Percentiles rank a stretch among this genome's conserved stretches.
phyloP scores from a whole-genome alignment of 306 rosid genomes.

The Cyamopsis tetragonoloba region DNA sequence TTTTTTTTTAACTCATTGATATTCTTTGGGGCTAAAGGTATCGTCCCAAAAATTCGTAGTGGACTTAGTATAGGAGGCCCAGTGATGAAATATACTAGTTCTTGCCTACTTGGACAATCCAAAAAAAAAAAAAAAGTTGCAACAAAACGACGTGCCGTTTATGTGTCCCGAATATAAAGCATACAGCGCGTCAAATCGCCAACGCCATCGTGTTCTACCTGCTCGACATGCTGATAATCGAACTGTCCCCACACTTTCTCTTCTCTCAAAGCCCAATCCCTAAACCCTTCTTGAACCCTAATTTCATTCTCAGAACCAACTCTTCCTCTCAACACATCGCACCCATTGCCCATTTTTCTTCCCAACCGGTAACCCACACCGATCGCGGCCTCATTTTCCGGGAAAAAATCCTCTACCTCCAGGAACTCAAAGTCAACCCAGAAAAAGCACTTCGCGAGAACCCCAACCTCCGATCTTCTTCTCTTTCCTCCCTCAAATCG shows the following conservation, averaged over 20 bases:
- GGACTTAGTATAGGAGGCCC: too few species aligned
- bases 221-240: slow-evolving; percentile 23
- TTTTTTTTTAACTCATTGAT: too few species aligned
- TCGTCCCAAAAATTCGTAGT: too few species aligned
- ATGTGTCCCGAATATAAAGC: background rate
- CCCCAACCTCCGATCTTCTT: slow-evolving; percentile 53
- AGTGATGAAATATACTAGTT: too few species aligned
- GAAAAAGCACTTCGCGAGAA: slow-evolving; percentile 58
- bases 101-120: too few species aligned
- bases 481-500: slow-evolving; percentile 53
- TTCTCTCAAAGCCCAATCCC: slow-evolving; percentile 20
- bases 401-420: slow-evolving; percentile 61
- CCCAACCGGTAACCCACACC: slow-evolving; percentile 24
- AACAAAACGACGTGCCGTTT: background rate
- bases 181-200: background rate
- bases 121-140: too few species aligned
- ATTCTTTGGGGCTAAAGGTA: too few species aligned
- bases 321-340: background rate
- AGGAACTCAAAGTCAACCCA: slow-evolving; percentile 52
- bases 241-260: background rate
- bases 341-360: slow-evolving; percentile 23
- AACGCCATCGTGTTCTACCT: background rate
- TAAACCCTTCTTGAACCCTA: slow-evolving; percentile 35
- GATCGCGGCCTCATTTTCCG: slow-evolving; percentile 67
- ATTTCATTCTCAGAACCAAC: background rate